These are phyloP conservation scores for Fusarium sp. DNA, from an alignment of 2,329 filamentous ascomycete species.

Conservation along the genomic window DNA sequence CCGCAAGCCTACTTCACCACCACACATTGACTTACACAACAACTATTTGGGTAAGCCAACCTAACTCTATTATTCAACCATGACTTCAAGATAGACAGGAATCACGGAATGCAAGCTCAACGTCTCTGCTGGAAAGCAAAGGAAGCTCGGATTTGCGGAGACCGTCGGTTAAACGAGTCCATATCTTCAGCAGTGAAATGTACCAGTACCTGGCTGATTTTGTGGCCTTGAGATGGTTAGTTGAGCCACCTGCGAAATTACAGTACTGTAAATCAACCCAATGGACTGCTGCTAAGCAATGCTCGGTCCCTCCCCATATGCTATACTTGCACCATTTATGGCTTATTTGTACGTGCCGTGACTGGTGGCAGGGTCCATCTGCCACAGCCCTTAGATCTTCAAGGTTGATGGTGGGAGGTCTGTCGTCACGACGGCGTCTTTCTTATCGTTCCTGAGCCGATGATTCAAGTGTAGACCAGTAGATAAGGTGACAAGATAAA, in stretches of 20 bases:
- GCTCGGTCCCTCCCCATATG: slow-evolving; percentile 16
- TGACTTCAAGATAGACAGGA: slow-evolving; percentile 11
- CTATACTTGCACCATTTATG: slow-evolving; percentile 15
- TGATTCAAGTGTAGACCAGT: slow-evolving; percentile 29
- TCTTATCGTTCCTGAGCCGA: slow-evolving; percentile 33
- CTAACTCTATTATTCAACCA: slow-evolving; percentile 28
- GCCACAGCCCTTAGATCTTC: slow-evolving; percentile 18
- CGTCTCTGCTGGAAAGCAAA: slow-evolving; percentile 14
- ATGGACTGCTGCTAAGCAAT: slow-evolving; percentile 6
- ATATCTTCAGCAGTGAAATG: slow-evolving; percentile 10
- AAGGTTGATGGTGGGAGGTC: slow-evolving; percentile 24
- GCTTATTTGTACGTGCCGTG: slow-evolving; percentile 27
- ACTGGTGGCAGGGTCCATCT: slow-evolving; percentile 30
- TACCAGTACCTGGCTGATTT: slow-evolving; percentile 44
- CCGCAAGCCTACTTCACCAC: slow-evolving; percentile 25
- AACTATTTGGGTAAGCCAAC: slow-evolving; percentile 10
- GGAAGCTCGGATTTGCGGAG: slow-evolving; percentile 36
- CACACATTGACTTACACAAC: slow-evolving; percentile 18
- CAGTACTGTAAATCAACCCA: slow-evolving; percentile 18
- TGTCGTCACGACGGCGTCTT: slow-evolving; percentile 39
- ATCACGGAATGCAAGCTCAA: slow-evolving; percentile 31
- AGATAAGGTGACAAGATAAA: slow-evolving; percentile 39
- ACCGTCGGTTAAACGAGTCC: slow-evolving; percentile 39
- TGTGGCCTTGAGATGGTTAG: slow-evolving; percentile 17
- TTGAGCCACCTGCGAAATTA: slow-evolving; percentile 42